A percentile compares a stretch with the other conserved stretches of the same genome.
Evolutionary conservation across 768 basidiomycete species (phyloP).

Genomic region (Panaeolus cyanescens): DNA sequence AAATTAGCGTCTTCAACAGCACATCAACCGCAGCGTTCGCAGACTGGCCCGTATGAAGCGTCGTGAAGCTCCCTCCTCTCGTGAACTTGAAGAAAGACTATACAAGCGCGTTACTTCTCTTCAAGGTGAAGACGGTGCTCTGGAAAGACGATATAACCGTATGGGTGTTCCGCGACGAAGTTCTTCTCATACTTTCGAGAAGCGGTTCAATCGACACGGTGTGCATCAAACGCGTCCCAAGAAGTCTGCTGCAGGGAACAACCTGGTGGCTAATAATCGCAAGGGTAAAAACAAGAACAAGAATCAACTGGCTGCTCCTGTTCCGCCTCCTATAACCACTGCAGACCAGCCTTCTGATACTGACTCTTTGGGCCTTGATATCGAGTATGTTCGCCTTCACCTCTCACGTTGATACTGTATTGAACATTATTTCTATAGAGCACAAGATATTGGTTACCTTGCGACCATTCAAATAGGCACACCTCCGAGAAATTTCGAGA

Average conservation of each 20-base stretch:
- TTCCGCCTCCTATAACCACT: constrained; percentile 33
- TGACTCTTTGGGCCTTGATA: constrained; percentile 68
- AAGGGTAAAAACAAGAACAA: constrained; percentile 9
- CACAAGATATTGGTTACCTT: constrained; percentile 52
- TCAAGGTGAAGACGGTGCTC: constrained; percentile 25
- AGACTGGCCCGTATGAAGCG: constrained; percentile 74
- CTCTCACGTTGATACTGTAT: neutral
- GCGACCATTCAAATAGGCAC: constrained; percentile 68
- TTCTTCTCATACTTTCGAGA: constrained; percentile 17
- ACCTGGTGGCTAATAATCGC: neutral
- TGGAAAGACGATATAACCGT: constrained; percentile 28
- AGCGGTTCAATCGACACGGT: constrained; percentile 26
- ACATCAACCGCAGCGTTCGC: constrained; percentile 63
- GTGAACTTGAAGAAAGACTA: constrained; percentile 42
- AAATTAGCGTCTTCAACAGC: constrained; percentile 64
- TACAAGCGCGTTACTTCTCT: constrained; percentile 30
- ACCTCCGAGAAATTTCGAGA: constrained; percentile 48
- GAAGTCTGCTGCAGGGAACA: constrained; percentile 1
- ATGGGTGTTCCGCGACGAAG: constrained; percentile 19
- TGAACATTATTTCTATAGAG: constrained; percentile 23
- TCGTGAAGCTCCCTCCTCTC: constrained; percentile 48
- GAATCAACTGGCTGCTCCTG: neutral
- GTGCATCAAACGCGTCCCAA: constrained; percentile 16
- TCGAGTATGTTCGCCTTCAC: constrained; percentile 50
- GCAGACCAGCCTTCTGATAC: constrained; percentile 37